phyloP scores from a whole-genome alignment of 1,284 basidiomycete species.

The Leccinum fallax region DNA sequence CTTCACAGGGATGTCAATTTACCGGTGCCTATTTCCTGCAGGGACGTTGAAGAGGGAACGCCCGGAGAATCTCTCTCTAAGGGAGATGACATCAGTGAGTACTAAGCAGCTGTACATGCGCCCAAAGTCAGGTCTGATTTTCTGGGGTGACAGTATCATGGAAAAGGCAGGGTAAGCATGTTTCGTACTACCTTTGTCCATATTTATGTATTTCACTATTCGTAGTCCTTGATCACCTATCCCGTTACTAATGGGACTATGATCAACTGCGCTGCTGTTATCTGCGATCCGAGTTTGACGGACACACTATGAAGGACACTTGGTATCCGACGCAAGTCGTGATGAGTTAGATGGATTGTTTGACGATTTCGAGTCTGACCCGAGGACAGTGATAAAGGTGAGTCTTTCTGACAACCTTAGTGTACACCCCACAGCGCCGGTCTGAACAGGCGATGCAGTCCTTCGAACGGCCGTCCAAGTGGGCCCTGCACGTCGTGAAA shows the following conservation, averaged over 20 bases:
- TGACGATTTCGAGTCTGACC: slow-evolving; percentile 46
- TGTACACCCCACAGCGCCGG: not conserved
- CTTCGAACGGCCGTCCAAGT: slow-evolving; percentile 26
- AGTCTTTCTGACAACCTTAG: not conserved
- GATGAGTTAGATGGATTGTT: slow-evolving; percentile 37
- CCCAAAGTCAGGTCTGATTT: not conserved
- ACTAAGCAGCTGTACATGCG: not conserved
- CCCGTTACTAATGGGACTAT: slow-evolving; percentile 43
- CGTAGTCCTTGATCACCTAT: slow-evolving; percentile 44
- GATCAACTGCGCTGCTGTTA: slow-evolving; percentile 47
- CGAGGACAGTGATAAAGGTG: slow-evolving; percentile 43
- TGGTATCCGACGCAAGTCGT: slow-evolving; percentile 35
- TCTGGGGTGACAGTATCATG: not conserved
- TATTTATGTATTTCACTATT: slow-evolving; percentile 29
- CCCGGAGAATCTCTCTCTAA: slow-evolving; percentile 8
- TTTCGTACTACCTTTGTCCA: not conserved
- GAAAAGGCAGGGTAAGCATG: slow-evolving; percentile 4
- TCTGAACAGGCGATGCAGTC: slow-evolving; percentile 6
- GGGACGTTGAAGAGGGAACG: slow-evolving; percentile 10
- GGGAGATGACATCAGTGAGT: not conserved
- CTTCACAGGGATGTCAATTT: slow-evolving; percentile 22
- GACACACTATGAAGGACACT: slow-evolving; percentile 40
- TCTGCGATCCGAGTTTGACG: slow-evolving; percentile 38
- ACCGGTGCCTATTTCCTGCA: slow-evolving; percentile 21
- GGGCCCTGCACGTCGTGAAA: slow-evolving; percentile 36